Conservation (phyloP, 805 yeast genomes). For the Candida orba region DNA sequence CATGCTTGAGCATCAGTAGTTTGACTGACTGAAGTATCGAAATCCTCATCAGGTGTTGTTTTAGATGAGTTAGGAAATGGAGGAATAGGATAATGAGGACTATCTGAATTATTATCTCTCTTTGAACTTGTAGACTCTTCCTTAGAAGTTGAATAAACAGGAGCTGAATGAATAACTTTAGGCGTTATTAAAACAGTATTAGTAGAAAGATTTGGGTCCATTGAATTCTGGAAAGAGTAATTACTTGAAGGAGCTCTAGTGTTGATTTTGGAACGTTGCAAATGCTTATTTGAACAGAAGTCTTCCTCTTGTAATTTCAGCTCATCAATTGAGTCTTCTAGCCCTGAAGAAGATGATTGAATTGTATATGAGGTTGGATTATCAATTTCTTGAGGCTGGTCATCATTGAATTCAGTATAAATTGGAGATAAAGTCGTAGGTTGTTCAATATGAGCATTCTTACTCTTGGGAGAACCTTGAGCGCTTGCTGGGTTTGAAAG, state of each 20-base stretch:
- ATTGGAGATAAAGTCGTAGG: not conserved
- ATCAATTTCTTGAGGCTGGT: not conserved
- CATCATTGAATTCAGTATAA: not conserved
- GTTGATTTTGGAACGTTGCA: not conserved
- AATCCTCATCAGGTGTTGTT: not conserved
- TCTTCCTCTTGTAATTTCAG: not conserved
- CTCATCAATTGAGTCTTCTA: not conserved
- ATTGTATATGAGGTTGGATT: constrained; percentile 9
- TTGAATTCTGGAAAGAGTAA: not conserved
- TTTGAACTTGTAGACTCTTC: not conserved
- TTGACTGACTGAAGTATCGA: not conserved
- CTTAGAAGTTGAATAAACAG: not conserved
- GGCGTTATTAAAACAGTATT: not conserved
- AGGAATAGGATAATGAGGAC: not conserved
- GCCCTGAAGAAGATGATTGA: not conserved
- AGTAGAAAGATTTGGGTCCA: not conserved
- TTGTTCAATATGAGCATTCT: not conserved
- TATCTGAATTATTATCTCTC: not conserved
- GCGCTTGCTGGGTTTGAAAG: not conserved
- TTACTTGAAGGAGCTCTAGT: not conserved
- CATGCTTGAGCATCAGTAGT: not conserved
- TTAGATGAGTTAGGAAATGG: not conserved
- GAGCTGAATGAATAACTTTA: constrained; percentile 1
- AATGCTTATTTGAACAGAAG: not conserved
- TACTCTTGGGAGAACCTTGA: not conserved